Evolutionary conservation across 306 rosid genomes (phyloP), one percentile per base, ranked within the genome.

Genomic region (Medicago lupulina): DNA sequence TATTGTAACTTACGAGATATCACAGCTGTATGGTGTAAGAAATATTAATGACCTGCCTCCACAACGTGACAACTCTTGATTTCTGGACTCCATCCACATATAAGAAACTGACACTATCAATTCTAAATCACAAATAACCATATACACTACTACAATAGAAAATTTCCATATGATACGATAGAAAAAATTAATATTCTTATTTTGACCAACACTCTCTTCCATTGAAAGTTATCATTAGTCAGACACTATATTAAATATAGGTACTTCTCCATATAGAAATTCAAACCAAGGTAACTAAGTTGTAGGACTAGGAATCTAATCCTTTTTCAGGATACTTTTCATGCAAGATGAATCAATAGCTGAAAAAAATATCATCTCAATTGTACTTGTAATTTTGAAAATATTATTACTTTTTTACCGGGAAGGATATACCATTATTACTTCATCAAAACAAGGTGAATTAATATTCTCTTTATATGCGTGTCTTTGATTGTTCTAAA

Each of bases 21-120:
- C 39, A 78, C 79, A 85, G 85, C 83, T 85, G 85, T 78, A 14
- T 21, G 25, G 54, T 38, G 81, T 1, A 46, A 51, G 39, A 25
- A 18, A 69, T 36, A 62, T 84, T 60, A 77, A 84, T 81, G 71
- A 58, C 61, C 79, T 81, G 70, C 74, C 38, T 47, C 70, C 36
- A 49, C 76, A 34, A 34, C 38, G 38, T 34, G 38, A 34, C 38
- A 34, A 34, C 34, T 53, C 53, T 68, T 40, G 2, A 71, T 72
- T 46, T 58, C 23, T 63, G 44, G 36, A 74, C 60, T 61, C 60
- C 77, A 9, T 47, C 23, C n/a, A 47, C 31, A 31, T 47, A 9
- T 74, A 12, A 3, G 1, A 55, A 84, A 55, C 81, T 60, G 68
- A 70, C 81, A 55, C 11, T 34, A 36, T 17, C 50, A 28, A 55